Conservation (phyloP, 768 basidiomycete species). For the Phallus indusiatus region DNA sequence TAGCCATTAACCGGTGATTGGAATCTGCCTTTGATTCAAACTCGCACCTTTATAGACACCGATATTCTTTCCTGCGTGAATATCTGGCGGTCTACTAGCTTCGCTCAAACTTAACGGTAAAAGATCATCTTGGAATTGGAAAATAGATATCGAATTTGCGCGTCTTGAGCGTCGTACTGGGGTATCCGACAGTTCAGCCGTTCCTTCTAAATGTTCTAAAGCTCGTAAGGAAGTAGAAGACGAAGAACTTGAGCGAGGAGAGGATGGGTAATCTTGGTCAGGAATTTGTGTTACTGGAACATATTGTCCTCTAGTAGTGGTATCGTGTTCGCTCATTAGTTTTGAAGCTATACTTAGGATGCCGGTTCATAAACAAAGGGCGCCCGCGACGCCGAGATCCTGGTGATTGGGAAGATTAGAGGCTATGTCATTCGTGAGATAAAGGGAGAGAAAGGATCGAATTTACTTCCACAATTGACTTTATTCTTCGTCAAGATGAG, state of each 20-base stretch:
- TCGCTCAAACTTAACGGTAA: conserved; percentile 76
- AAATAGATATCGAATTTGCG: conserved; percentile 64
- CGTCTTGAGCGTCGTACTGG: conserved; percentile 30
- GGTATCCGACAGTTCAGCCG: conserved; percentile 23
- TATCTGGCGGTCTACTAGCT: conserved; percentile 39
- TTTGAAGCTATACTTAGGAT: not conserved
- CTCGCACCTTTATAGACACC: conserved; percentile 63
- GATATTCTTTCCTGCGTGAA: conserved; percentile 59
- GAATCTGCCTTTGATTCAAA: conserved; percentile 10
- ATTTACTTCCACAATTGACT: no score
- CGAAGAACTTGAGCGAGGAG: conserved; percentile 15
- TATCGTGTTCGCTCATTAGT: not conserved
- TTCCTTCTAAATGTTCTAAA: conserved; percentile 64
- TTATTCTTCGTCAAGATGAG: no score
- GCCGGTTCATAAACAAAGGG: no score
- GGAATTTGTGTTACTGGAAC: conserved; percentile 1
- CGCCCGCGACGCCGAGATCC: no score
- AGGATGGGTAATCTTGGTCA: conserved; percentile 10
- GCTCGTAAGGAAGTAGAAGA: conserved; percentile 71
- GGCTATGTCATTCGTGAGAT: no score
- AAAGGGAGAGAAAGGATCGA: no score
- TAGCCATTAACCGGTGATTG: not conserved
- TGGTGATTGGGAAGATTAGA: no score
- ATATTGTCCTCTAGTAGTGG: conserved; percentile 1
- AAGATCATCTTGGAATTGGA: conserved; percentile 71